Base-by-base conservation (phyloP, 305 asterid genomes). In the Euphrasia arctica region DNA sequence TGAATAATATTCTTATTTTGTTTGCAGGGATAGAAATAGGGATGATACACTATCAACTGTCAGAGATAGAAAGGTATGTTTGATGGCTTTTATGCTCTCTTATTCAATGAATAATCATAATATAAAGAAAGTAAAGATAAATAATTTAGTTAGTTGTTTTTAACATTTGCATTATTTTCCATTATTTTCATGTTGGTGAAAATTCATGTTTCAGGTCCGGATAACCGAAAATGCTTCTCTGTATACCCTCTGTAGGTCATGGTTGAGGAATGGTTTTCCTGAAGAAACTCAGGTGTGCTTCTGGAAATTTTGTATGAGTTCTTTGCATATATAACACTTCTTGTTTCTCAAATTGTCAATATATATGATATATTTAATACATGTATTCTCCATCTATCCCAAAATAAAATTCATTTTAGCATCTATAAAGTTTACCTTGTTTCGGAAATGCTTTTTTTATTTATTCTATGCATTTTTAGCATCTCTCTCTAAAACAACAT, bases 251-350 rank as follows among this genome's bases (percentile, higher is more conserved):
- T 82, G 93, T 70, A 85, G 97, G 7, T 92, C 97, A 56, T 92
- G 98, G 97, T 78, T 92, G 80, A 85, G 75, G 78, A 92, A 89
- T 73, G 85, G 97, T 67, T 71, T 74, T 72, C 79, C 81, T 67
- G 95, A 85, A 73, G 96, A 80, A 74, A 79, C 72, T 69, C 95
- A 90, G 95, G 98, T 88, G 29, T 76, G 81, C 11, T 67, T 51
- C 66, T 62, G 41, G 50, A 48, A 39, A 32, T n/a, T 68, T 51
- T 45, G 54, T 41, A 55, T 59, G 14, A 68, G 66, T 74, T 54
- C 47, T 61, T 52, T 66, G 63, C 54, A 13, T 52, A 34, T 52
- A 50, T 64, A 66, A 63, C 28, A 25, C 18, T 47, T 28, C 4
- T 62, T 43, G 15, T 22, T 52, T 52, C 31, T 22, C 58, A 52